Conservation (phyloP, 108 stramenopile species). For the Aurantiochytrium sp. region DNA sequence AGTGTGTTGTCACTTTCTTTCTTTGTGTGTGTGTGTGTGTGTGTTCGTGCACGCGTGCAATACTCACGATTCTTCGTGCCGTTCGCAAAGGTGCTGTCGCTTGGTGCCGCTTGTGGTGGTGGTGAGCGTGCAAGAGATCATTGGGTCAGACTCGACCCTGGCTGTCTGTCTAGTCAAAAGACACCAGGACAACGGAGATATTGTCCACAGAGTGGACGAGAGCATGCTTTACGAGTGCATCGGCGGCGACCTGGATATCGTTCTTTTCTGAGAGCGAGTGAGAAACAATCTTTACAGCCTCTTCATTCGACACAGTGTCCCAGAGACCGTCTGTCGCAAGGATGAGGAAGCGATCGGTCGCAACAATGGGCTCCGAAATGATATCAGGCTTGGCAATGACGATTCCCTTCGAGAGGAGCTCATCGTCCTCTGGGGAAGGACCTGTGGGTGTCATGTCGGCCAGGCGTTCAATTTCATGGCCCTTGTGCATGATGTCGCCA, state of each 20-base stretch:
- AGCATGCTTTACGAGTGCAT: constrained; percentile 34
- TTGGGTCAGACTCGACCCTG: too few relatives aligned
- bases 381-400: constrained; percentile 66
- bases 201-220: constrained; percentile 41
- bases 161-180: background rate
- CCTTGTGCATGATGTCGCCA: constrained; percentile 66
- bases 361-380: constrained; percentile 45
- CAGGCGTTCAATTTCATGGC: constrained; percentile 79
- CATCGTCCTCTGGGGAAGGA: background rate
- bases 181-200: constrained; percentile 36
- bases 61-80: too few relatives aligned
- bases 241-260: constrained; percentile 42
- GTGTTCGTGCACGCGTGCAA: too few relatives aligned
- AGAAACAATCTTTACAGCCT: constrained; percentile 65
- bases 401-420: background rate
- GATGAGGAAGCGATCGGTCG: constrained; percentile 78
- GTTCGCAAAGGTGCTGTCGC: too few relatives aligned
- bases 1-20: too few relatives aligned
- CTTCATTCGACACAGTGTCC: constrained; percentile 77
- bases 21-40: too few relatives aligned
- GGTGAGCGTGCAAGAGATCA: too few relatives aligned
- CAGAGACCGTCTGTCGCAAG: constrained; percentile 88
- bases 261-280: constrained; percentile 72
- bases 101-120: too few relatives aligned
- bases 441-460: constrained; percentile 30